These are phyloP conservation scores for Psilocybe mexicana DNA, from an alignment of 1,284 basidiomycete genomes.

Conservation along the genomic window DNA sequence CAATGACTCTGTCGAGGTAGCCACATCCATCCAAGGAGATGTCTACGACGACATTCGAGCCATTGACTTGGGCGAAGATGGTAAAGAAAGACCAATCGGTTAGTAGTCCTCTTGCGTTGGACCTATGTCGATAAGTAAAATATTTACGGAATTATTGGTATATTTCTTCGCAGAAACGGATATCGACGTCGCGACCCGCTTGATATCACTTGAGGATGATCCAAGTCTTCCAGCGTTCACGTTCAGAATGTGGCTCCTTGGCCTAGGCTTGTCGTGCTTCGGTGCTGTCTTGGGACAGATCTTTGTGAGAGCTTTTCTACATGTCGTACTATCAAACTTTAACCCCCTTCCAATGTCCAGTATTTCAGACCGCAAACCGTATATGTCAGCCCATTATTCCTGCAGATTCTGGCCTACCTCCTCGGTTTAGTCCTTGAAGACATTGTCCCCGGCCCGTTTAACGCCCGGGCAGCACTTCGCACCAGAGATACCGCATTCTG, in stretches of 20 bases:
- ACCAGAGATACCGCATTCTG: conserved; percentile 45
- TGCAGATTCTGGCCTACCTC: conserved; percentile 53
- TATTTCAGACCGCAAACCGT: conserved; percentile 60
- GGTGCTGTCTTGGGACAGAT: conserved; percentile 61
- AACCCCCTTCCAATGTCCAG: conserved; percentile 19
- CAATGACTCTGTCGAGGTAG: conserved; percentile 11
- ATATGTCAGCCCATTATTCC: conserved; percentile 55
- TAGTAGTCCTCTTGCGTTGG: not conserved
- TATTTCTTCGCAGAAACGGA: conserved; percentile 35
- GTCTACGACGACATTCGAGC: conserved; percentile 35
- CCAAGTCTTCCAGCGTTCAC: conserved; percentile 50
- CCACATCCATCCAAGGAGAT: conserved; percentile 12
- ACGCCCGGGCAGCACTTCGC: conserved; percentile 27
- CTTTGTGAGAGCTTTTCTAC: conserved; percentile 41
- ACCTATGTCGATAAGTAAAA: not conserved
- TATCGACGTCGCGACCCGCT: conserved; percentile 48
- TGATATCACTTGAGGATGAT: conserved; percentile 62
- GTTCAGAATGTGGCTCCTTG: conserved; percentile 47
- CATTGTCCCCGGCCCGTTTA: conserved; percentile 46
- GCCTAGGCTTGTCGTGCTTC: conserved; percentile 54
- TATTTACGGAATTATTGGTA: not conserved
- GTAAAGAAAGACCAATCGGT: conserved; percentile 35
- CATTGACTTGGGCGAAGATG: conserved; percentile 35
- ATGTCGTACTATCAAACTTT: not conserved
- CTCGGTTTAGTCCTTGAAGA: conserved; percentile 45